A percentile compares a stretch with the other conserved stretches of the same genome.
phyloP scores from a whole-genome alignment of 139 green algal genomes.

The Zygnema cylindricum region DNA sequence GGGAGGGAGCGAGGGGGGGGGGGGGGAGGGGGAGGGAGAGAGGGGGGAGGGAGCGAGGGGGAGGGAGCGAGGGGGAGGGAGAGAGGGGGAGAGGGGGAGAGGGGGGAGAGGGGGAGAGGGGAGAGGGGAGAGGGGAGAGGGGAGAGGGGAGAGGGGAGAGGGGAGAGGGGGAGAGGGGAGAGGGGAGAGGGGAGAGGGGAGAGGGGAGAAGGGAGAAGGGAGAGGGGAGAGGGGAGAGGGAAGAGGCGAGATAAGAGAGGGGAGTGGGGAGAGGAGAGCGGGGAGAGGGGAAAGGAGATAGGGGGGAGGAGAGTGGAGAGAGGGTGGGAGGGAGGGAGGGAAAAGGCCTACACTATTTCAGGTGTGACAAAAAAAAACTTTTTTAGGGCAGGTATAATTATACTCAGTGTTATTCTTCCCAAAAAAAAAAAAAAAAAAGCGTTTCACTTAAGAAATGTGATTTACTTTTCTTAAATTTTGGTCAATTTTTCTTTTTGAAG shows the following conservation, averaged over 20 bases:
- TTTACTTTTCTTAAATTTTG: too few relatives aligned
- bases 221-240: neutral
- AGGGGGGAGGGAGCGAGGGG: neutral
- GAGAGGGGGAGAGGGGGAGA: neutral
- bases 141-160: neutral
- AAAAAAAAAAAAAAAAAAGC: too few relatives aligned
- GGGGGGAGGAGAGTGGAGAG: neutral
- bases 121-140: neutral
- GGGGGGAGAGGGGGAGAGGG: neutral
- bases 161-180: neutral
- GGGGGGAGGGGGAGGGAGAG: neutral
- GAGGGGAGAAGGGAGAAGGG: neutral
- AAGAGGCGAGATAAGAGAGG: neutral
- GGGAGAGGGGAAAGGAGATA: neutral
- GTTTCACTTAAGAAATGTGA: too few relatives aligned
- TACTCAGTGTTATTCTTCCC: too few relatives aligned
- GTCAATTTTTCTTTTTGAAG: too few relatives aligned
- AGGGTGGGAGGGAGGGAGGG: constrained; percentile 10
- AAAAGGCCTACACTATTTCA: too few relatives aligned
- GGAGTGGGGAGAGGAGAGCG: neutral
- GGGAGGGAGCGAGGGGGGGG: neutral
- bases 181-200: neutral
- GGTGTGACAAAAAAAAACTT: too few relatives aligned
- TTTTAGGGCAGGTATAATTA: too few relatives aligned
- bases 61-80: neutral